Evolutionary conservation across 148 eudicot species (phyloP), one percentile per base, ranked within the genome.

Genomic region (Beta vulgaris): DNA sequence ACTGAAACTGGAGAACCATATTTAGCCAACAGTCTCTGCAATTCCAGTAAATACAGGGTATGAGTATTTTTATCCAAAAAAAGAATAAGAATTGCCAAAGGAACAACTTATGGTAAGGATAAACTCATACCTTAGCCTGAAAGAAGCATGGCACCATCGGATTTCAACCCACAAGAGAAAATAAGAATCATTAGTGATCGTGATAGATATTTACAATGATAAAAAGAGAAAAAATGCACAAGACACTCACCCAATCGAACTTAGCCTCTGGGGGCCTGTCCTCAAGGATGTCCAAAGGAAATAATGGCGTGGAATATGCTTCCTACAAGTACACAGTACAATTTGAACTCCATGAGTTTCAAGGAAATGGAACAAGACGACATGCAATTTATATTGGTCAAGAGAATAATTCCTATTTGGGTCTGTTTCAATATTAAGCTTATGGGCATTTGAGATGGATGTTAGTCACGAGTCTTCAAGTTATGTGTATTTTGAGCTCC

Each of bases 1-100:
- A 89, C 97, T 4, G 98, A 89, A 37, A 91, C 82, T n/a, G 88
- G 73, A 68, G 96, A 86, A n/a, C 98, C 98, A 25, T 93, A 93
- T 69, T 93, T 87, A n/a, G 83, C 91, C 86, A 93, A 81, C 82
- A 93, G 76, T 65, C 84, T 91, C 98, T 93, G 97, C 86, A 86
- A 59, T 75, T 66, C 4, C 62, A 18, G 28, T 23, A 36, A 43
- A 55, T 7, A 57, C 11, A 21, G 54, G 59, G 49, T 5, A 74
- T 39, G 53, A 57, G 43, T 69, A 0, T 36, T 64, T 19, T 49
- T 1, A 40, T 25, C 3, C 54, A 46, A 64, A 31, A 42, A 7
- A 7, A n/a, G 57, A 36, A 14, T 29, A 34, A n/a, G 4, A 26
- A 37, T 4, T 31, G 57, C n/a, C 12, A 60, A 7, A 39, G 25